A percentile compares a stretch with the other conserved stretches of the same genome.
Conservation (phyloP, 2,329 filamentous ascomycete species). For the Penicillium sp. region DNA sequence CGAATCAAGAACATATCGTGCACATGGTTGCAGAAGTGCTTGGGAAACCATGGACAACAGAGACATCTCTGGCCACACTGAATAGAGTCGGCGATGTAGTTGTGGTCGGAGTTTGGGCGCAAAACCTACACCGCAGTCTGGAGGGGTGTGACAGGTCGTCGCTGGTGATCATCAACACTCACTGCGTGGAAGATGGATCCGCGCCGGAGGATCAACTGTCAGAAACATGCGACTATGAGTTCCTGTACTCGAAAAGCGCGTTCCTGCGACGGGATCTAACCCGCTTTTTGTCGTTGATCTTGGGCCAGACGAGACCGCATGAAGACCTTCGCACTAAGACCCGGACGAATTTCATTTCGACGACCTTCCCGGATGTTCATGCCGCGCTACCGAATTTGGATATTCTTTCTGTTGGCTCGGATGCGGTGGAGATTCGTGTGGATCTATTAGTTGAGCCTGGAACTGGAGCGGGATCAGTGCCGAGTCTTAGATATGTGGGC, state of each 20-base stretch:
- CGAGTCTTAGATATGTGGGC: slow-evolving; percentile 80
- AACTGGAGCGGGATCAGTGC: slow-evolving; percentile 62
- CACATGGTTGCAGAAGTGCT: slow-evolving; percentile 75
- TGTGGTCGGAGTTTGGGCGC: slow-evolving; percentile 67
- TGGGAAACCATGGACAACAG: slow-evolving; percentile 68
- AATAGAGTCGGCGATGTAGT: slow-evolving; percentile 57
- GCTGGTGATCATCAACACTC: slow-evolving; percentile 71
- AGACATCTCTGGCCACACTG: slow-evolving; percentile 57
- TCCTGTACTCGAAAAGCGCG: slow-evolving; percentile 72
- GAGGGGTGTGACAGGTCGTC: slow-evolving; percentile 58
- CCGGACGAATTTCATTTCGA: slow-evolving; percentile 81
- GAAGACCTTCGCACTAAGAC: slow-evolving; percentile 69
- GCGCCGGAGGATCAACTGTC: slow-evolving; percentile 67
- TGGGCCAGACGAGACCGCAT: slow-evolving; percentile 78
- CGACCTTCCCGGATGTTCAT: slow-evolving; percentile 82
- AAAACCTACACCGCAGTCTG: slow-evolving; percentile 59
- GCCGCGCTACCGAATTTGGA: slow-evolving; percentile 81
- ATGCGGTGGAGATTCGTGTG: slow-evolving; percentile 81
- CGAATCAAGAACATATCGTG: slow-evolving; percentile 72
- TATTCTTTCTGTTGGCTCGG: slow-evolving; percentile 81
- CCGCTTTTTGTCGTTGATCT: slow-evolving; percentile 74
- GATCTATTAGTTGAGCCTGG: slow-evolving; percentile 75
- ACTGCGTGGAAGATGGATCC: slow-evolving; percentile 71
- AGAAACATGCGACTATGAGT: slow-evolving; percentile 77
- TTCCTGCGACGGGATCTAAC: slow-evolving; percentile 75